phyloP scores from a whole-genome alignment of 345 rosid genomes.

The Durio zibethinus region DNA sequence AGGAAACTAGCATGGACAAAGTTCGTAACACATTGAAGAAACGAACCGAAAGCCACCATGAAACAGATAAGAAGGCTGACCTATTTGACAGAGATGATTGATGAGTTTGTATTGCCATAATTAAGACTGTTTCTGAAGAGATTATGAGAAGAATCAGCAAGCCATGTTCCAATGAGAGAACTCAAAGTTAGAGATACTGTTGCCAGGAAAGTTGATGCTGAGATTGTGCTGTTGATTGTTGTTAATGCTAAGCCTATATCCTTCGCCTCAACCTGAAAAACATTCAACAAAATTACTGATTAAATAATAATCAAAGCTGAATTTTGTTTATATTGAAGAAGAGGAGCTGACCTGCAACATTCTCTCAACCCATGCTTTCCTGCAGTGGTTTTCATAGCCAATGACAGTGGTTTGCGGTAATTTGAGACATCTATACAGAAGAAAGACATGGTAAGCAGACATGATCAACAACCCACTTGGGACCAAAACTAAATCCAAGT shows the following conservation, averaged over 20 bases:
- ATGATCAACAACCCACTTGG: slow-evolving; percentile 29
- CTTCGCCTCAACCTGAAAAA: slow-evolving; percentile 23
- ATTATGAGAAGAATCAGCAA: slow-evolving; percentile 14
- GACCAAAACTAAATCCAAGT: slow-evolving; percentile 20
- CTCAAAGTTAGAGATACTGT: slow-evolving; percentile 27
- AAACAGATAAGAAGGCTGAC: slow-evolving; percentile 33
- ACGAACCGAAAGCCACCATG: slow-evolving; percentile 30
- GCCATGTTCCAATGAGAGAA: slow-evolving; percentile 35
- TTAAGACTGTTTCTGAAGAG: slow-evolving; percentile 19
- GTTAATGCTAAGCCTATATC: slow-evolving; percentile 24
- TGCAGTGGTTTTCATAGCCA: slow-evolving; percentile 40
- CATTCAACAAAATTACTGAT: not conserved
- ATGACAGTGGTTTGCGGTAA: slow-evolving; percentile 28
- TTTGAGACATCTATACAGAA: slow-evolving; percentile 18
- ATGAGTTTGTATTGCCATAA: slow-evolving; percentile 23
- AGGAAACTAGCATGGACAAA: slow-evolving; percentile 31
- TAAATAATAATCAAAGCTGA: no score
- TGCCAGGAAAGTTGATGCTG: slow-evolving; percentile 33
- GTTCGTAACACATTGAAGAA: slow-evolving; percentile 28
- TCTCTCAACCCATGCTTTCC: slow-evolving; percentile 36
- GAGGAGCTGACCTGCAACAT: slow-evolving; percentile 32
- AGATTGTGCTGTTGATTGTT: slow-evolving; percentile 25
- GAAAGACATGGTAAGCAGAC: slow-evolving; percentile 24
- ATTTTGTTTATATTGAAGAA: not conserved
- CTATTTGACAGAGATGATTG: slow-evolving; percentile 23